Percentiles rank a stretch among this genome's conserved stretches.
These are phyloP conservation scores for Umbelopsis vinacea DNA, from an alignment of 192 early-diverging fungal genomes.

Conservation along the genomic window DNA sequence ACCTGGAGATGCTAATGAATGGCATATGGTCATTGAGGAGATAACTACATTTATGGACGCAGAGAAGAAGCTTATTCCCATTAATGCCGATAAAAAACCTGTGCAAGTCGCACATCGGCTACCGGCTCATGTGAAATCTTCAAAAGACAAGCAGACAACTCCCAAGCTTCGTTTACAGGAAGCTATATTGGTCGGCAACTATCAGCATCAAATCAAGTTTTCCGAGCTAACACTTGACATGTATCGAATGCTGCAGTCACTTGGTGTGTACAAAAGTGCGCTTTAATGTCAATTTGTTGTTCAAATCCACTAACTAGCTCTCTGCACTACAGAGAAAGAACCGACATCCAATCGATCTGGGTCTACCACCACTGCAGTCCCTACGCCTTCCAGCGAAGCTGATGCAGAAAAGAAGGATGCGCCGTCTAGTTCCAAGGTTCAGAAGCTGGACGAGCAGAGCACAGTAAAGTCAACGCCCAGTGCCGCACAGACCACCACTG, in stretches of 20 bases:
- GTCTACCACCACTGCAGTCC: neutral
- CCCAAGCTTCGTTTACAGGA: slow-evolving; percentile 81
- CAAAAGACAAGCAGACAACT: slow-evolving; percentile 64
- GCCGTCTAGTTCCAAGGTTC: slow-evolving; percentile 30
- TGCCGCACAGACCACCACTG: slow-evolving; percentile 25
- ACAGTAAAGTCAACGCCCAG: slow-evolving; percentile 7
- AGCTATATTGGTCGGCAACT: slow-evolving; percentile 95
- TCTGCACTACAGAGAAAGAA: neutral
- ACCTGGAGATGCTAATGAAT: slow-evolving; percentile 88
- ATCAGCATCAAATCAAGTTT: slow-evolving; percentile 96
- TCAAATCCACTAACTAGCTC: neutral
- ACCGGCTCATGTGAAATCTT: slow-evolving; percentile 47
- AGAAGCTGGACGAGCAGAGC: slow-evolving; percentile 16
- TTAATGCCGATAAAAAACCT: slow-evolving; percentile 51
- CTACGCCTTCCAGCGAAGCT: neutral
- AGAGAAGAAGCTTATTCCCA: slow-evolving; percentile 77
- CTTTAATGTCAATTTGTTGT: too few relatives aligned
- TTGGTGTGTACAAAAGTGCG: slow-evolving; percentile 54
- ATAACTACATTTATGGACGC: slow-evolving; percentile 87
- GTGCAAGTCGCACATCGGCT: slow-evolving; percentile 59
- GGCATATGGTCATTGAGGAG: slow-evolving; percentile 81
- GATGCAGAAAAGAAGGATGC: slow-evolving; percentile 29
- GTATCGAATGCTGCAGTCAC: slow-evolving; percentile 93
- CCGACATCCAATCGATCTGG: neutral
- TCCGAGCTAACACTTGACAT: slow-evolving; percentile 96